phyloP scores from a whole-genome alignment of 2,329 filamentous ascomycete genomes.

The Hymenoscyphus fraxineus region DNA sequence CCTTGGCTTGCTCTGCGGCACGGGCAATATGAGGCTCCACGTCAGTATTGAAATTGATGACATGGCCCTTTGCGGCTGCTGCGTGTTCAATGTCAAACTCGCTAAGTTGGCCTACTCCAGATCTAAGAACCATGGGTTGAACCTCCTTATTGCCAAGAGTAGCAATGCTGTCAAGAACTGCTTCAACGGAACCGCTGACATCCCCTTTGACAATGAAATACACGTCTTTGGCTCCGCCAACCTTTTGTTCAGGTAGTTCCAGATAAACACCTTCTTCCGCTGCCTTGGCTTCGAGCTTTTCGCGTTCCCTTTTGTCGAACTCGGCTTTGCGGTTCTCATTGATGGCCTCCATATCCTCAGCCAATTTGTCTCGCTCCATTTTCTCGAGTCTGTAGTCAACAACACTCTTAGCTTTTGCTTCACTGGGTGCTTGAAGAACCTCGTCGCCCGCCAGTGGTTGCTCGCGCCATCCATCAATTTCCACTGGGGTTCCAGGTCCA shows the following conservation, averaged over 20 bases:
- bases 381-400: conserved; percentile 72
- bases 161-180: conserved; percentile 72
- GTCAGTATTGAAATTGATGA: conserved; percentile 82
- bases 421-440: conserved; percentile 76
- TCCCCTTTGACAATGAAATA: conserved; percentile 90
- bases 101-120: conserved; percentile 70
- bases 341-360: conserved; percentile 70
- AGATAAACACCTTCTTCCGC: conserved; percentile 25
- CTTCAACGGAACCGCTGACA: conserved; percentile 90
- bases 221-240: conserved; percentile 51
- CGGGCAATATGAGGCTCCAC: conserved; percentile 64
- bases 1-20: conserved; percentile 66
- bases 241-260: conserved; percentile 33
- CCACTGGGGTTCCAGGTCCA: conserved; percentile 82
- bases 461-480: conserved; percentile 92
- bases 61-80: conserved; percentile 66
- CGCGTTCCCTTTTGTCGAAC: conserved; percentile 58
- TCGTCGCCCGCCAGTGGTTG: conserved; percentile 82
- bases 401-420: conserved; percentile 74
- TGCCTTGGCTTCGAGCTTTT: conserved; percentile 50
- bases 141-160: conserved; percentile 84
- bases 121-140: conserved; percentile 69
- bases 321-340: conserved; percentile 59
- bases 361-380: conserved; percentile 61
- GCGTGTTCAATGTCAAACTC: conserved; percentile 91